Evolutionary conservation across 805 yeast genomes (phyloP), one percentile per base, ranked within the genome.

Genomic region (Myxozyma geophila): DNA sequence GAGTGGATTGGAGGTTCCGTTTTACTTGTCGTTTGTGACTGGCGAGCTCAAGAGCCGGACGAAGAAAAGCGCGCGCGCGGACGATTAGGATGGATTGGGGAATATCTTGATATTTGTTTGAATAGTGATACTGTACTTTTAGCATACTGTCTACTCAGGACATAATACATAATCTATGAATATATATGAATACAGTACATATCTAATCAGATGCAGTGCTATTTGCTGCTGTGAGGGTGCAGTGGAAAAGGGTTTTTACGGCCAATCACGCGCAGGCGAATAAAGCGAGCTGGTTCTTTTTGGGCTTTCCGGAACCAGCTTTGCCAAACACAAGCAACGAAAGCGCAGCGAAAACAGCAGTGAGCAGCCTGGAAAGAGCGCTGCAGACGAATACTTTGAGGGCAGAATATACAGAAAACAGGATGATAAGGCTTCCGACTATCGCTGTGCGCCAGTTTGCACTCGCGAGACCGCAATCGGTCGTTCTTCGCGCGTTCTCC

Each of bases 21-120:
- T 82, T 1, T 92, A 90, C 71, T 78, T 95, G 37, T 80, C 80
- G 59, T 86, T 88, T 67, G 98, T 93, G 21, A 93, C 98, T 0
- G 98, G 98, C 52, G 96, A 87, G 68, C 66, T 70, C 35, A 62
- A 58, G 47, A 10, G 15, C 21, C 40, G 51, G n/a, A 13, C 13
- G n/a, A 50, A 40, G 41, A 53, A 53, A 39, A 41, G 39, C 41
- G 54, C 33, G 17, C 15, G 54, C 8, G 41, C 36, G 15, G 54
- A 51, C 17, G 54, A 51, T 13, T 28, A 28, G 28, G 28, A 28
- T 3, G 28, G 5, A 28, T 28, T n/a, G n/a, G n/a, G n/a, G n/a
- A n/a, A n/a, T n/a, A n/a, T n/a, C n/a, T 28, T 28, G 28, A 28
- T 28, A 28, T 28, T 28, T 28, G 28, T 28, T 28, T 28, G 2